A percentile compares a stretch with the other conserved stretches of the same genome.
Evolutionary conservation across 768 basidiomycete species (phyloP).

Genomic region (Suillus subluteus): DNA sequence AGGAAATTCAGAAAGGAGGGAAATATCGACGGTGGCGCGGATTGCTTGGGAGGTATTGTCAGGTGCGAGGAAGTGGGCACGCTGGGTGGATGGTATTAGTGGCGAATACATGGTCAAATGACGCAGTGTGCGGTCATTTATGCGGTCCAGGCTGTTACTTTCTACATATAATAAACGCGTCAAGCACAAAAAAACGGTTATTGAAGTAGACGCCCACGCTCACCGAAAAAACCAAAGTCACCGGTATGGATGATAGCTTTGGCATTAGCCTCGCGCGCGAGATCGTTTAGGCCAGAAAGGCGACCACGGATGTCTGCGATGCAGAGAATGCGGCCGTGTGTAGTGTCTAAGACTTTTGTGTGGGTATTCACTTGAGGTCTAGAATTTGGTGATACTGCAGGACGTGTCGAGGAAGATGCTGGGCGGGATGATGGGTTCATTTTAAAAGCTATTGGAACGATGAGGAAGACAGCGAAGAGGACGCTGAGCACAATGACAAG

Average conservation of each 20-base stretch:
- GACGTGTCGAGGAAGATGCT: conserved; percentile 62
- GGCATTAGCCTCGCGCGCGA: conserved; percentile 87
- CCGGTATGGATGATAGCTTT: conserved; percentile 96
- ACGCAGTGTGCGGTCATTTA: conserved; percentile 94
- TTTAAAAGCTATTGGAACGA: conserved; percentile 30
- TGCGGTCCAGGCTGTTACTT: conserved; percentile 78
- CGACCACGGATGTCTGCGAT: conserved; percentile 93
- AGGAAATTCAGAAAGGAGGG: conserved; percentile 92
- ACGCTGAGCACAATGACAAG: conserved; percentile 12
- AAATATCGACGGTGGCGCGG: conserved; percentile 73
- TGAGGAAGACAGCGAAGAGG: conserved; percentile 24
- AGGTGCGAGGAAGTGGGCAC: conserved; percentile 74
- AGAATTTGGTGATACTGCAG: conserved; percentile 59
- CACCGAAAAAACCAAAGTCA: conserved; percentile 98
- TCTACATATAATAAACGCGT: conserved; percentile 49
- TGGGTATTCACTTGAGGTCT: conserved; percentile 64
- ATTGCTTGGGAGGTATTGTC: conserved; percentile 70
- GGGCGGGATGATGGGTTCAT: conserved; percentile 63
- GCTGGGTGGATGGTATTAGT: conserved; percentile 82
- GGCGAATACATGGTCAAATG: conserved; percentile 98
- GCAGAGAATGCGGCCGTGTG: conserved; percentile 88
- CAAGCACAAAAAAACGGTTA: conserved; percentile 11
- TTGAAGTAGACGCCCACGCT: conserved; percentile 25
- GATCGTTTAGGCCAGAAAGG: conserved; percentile 85
- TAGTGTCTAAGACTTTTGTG: conserved; percentile 77